Percentiles rank a stretch among this genome's conserved stretches.
Evolutionary conservation across 2,329 filamentous ascomycete species (phyloP).

Genomic region (Verticillium nubilum): DNA sequence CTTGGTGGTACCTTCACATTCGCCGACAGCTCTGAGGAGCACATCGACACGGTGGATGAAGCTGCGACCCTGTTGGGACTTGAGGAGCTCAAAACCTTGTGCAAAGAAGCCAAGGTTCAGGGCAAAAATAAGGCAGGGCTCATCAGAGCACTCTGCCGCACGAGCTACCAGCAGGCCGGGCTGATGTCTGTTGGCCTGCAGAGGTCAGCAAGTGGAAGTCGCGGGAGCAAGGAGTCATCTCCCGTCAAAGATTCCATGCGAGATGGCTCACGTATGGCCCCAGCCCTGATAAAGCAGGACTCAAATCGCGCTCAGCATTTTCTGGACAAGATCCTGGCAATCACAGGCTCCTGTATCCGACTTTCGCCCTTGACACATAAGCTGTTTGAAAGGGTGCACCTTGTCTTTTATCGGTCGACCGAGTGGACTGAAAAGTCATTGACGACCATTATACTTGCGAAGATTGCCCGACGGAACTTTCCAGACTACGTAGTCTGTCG

Average conservation of each 20-base stretch:
- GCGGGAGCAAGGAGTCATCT: conserved; percentile 33
- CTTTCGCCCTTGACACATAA: conserved; percentile 67
- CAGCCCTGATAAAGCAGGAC: conserved; percentile 22
- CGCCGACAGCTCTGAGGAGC: conserved; percentile 69
- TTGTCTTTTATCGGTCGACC: conserved; percentile 93
- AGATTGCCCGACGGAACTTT: conserved; percentile 82
- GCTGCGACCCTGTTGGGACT: conserved; percentile 76
- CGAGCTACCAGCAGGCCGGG: conserved; percentile 69
- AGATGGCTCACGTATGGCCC: conserved; percentile 24
- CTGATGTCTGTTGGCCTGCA: conserved; percentile 65
- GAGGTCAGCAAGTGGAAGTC: conserved; percentile 51
- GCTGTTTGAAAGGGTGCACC: conserved; percentile 87
- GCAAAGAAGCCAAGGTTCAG: conserved; percentile 80
- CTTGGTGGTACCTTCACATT: conserved; percentile 64
- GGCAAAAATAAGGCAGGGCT: conserved; percentile 86
- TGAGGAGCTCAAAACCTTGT: conserved; percentile 79
- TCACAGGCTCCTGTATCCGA: conserved; percentile 78
- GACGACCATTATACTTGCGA: conserved; percentile 88
- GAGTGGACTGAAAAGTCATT: conserved; percentile 98
- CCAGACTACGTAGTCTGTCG: conserved; percentile 86
- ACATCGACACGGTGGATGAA: conserved; percentile 74
- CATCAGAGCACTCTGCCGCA: conserved; percentile 64
- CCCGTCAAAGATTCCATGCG: conserved; percentile 32
- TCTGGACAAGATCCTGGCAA: conserved; percentile 67
- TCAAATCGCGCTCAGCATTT: conserved; percentile 71